Percentiles rank a stretch among this genome's conserved stretches.
Conservation (phyloP, 106 monocot genomes). For the Allium cepa region DNA sequence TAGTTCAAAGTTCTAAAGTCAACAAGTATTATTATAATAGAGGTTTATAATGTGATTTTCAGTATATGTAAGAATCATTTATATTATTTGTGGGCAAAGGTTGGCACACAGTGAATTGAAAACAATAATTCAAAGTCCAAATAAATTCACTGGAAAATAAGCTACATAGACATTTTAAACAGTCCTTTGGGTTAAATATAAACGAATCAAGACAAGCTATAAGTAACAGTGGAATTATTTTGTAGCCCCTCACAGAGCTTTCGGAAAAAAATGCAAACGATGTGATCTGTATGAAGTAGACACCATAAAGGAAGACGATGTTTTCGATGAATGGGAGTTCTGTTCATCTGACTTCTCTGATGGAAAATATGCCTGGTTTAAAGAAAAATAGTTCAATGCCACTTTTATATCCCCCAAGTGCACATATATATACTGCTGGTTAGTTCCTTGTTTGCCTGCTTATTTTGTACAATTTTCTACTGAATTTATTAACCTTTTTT, state of each 20-base stretch:
- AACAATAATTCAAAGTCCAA: no score
- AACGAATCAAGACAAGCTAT: neutral
- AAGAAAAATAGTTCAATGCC: conserved; percentile 79
- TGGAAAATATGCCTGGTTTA: conserved; percentile 53
- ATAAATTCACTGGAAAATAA: no score
- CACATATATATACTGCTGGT: conserved; percentile 32
- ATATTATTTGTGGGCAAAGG: no score
- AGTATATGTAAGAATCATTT: no score
- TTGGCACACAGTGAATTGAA: no score
- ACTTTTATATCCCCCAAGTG: conserved; percentile 72
- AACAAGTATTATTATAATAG: no score
- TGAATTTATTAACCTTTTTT: no score
- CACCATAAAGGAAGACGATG: conserved; percentile 42
- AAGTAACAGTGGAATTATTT: neutral
- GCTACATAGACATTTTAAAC: no score
- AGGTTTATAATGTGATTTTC: no score
- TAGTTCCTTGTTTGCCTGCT: conserved; percentile 3
- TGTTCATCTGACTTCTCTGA: conserved; percentile 69
- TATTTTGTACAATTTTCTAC: no score
- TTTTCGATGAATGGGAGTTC: conserved; percentile 92
- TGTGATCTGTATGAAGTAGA: conserved; percentile 85
- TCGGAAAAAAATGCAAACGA: conserved; percentile 81
- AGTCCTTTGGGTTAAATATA: no score
- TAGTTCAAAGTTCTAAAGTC: no score
- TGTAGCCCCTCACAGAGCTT: conserved; percentile 85